Base-by-base conservation (phyloP, 345 rosid species). In the Jatropha curcas region DNA sequence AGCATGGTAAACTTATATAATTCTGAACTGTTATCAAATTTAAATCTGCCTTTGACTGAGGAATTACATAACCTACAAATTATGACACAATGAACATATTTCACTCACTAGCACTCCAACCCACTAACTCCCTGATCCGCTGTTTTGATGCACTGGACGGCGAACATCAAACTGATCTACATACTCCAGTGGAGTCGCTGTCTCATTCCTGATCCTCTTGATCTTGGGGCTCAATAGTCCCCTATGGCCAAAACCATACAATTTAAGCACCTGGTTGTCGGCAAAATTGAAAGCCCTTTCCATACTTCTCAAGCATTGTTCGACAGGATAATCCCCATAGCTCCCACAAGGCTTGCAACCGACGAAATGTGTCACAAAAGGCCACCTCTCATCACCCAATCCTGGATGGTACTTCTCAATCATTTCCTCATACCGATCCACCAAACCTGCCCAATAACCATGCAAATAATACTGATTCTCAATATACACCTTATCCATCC, bases 311-410 rank as follows among this genome's bases (percentile, higher is more conserved):
- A 94, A 80, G 85, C 98, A 94, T 67, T 79, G 81, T 76, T 92
- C 98, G 13, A 90, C 97, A 1, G 98, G 89, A 69, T 94, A 94
- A 86, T 94, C 98, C 12, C 93, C 98, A 60, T 92, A 94, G 75
- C 98, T 92, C 63, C 97, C 98, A 74, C 98, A 92, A 66, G 98
- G 97, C 82, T 94, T 92, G 76, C 98, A 94, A 6, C 97, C 98
- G 7, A 94, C 98, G 19, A 92, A 94, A 68, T 94, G 95, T 35
- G 98, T 94, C 56, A 94, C 91, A 68, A 94, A 92, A 0, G 98
- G 98, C 97, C 98, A 92, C 82, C 98, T 90, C 74, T 92, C 97
- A 37, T 94, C 98, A 17, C 98, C 98, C 76, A 90, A 76, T 0
- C 98, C 98, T 0, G 98, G 95, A 81, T 92, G 97, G 50, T 94